Evolutionary conservation across 2,329 filamentous ascomycete genomes (phyloP), one percentile per base, ranked within the genome.

Genomic region (Fusarium hainanense): DNA sequence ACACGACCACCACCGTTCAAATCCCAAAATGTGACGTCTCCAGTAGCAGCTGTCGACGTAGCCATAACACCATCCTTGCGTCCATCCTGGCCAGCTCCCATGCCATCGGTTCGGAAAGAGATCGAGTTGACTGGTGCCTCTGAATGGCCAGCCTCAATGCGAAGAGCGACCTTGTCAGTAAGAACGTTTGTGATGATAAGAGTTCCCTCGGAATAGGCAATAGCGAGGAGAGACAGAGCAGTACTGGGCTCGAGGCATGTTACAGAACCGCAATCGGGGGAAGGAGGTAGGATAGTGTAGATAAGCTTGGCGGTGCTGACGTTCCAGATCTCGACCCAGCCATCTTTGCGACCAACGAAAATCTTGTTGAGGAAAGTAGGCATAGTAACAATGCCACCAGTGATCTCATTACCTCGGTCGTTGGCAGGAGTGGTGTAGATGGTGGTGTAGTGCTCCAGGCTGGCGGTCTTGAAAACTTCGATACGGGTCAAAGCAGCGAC

Each of bases 321-420:
- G 77, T 99, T 99, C 95, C 96, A 99, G 52, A 99, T 97, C 77
- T 99, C 96, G 11, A 98, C 90, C 79, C 90, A 92, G 9, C 96
- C 96, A 78, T 99, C 94, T 68, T 88, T 88, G 74, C 93, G 90
- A 12, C 93, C 97, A 4, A 93, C 92, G 70, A 98, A 93, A 46
- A 99, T 88, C 81, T 99, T 99, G 85, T 99, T 99, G 65, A 99
- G 81, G 79, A 94, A 97, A 0, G 96, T 98, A 2, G 95, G 94
- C 91, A 98, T 93, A 75, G 89, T 97, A 77, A 90, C 92, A 72
- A 97, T 87, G 51, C 91, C 89, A 25, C 92, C 92, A 0, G 92
- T 93, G 60, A 98, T 89, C 70, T 90, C 83, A 71, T 89, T 90
- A 58, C 88, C 87, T 21, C 86, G 86, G 32, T 88, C 84, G 66